A percentile compares a stretch with the other conserved stretches of the same genome.
Conservation (phyloP, 2,329 filamentous ascomycete genomes). For the Verticillium longisporum region DNA sequence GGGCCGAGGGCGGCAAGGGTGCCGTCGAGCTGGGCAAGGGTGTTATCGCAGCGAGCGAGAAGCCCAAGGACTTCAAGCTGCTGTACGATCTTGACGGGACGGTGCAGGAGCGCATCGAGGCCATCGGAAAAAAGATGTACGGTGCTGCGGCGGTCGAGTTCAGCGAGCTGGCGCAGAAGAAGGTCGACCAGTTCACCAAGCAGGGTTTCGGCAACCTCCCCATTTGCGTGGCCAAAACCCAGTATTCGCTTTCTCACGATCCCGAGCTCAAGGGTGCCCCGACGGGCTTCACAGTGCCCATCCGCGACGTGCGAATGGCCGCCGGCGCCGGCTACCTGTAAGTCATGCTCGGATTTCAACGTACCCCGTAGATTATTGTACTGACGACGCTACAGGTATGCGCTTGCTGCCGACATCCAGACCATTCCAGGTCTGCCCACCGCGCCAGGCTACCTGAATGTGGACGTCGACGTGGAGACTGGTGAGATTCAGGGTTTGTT, state of each 20-base stretch:
- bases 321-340: constrained; percentile 88
- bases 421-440: constrained; percentile 95
- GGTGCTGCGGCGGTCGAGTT: constrained; percentile 86
- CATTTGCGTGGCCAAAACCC: constrained; percentile 96
- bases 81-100: constrained; percentile 75
- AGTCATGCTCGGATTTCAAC: constrained; percentile 26
- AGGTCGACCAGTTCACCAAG: constrained; percentile 88
- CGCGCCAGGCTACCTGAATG: constrained; percentile 90
- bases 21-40: constrained; percentile 83
- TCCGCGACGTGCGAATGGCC: constrained; percentile 88
- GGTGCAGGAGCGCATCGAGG: constrained; percentile 84
- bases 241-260: constrained; percentile 94
- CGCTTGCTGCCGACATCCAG: constrained; percentile 93
- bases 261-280: constrained; percentile 91
- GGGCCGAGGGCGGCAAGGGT: constrained; percentile 88
- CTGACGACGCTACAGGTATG: constrained; percentile 55
- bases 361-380: constrained; percentile 12
- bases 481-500: constrained; percentile 86
- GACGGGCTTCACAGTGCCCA: constrained; percentile 88
- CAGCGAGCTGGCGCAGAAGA: constrained; percentile 88
- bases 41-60: constrained; percentile 74
- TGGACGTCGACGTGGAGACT: constrained; percentile 77
- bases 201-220: constrained; percentile 91
- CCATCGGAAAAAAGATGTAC: constrained; percentile 90
- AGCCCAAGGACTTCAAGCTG: constrained; percentile 81